Conservation (phyloP, 2,329 filamentous ascomycete genomes). For the Ciborinia camelliae region DNA sequence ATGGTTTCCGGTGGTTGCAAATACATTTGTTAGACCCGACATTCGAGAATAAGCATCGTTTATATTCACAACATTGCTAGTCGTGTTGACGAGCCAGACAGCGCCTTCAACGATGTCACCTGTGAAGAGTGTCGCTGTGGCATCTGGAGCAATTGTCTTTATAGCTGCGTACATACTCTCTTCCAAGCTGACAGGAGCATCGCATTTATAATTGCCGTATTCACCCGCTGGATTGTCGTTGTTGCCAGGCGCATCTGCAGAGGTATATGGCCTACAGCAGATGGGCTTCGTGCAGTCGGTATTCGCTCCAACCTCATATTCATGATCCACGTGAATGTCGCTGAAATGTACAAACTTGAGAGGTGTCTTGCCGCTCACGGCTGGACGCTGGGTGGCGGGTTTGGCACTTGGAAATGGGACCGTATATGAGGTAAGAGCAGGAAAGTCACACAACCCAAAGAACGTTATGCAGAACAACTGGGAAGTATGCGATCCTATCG, state of each 20-base stretch:
- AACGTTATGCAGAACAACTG: constrained; percentile 52
- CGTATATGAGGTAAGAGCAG: constrained; percentile 37
- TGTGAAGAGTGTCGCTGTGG: constrained; percentile 41
- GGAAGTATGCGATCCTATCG: constrained; percentile 48
- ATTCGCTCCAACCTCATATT: constrained; percentile 41
- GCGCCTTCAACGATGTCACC: constrained; percentile 42
- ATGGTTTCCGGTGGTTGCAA: constrained; percentile 42
- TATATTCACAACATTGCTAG: constrained; percentile 38
- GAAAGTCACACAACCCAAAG: constrained; percentile 43
- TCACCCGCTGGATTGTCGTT: constrained; percentile 40
- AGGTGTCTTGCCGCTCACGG: constrained; percentile 39
- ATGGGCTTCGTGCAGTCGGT: constrained; percentile 44
- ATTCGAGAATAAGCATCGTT: constrained; percentile 40
- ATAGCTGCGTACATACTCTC: constrained; percentile 42
- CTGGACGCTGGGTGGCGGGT: constrained; percentile 37
- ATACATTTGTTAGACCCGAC: constrained; percentile 37
- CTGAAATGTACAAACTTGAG: constrained; percentile 44
- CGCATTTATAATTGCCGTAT: constrained; percentile 42
- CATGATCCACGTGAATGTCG: constrained; percentile 44
- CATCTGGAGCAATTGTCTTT: constrained; percentile 31
- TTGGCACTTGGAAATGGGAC: constrained; percentile 39
- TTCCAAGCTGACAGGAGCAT: constrained; percentile 41
- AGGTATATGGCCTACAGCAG: constrained; percentile 42
- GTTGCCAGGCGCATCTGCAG: constrained; percentile 40
- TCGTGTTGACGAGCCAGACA: constrained; percentile 38